Evolutionary conservation across 805 yeast species (phyloP).

Genomic region (Blastobotrys americana): DNA sequence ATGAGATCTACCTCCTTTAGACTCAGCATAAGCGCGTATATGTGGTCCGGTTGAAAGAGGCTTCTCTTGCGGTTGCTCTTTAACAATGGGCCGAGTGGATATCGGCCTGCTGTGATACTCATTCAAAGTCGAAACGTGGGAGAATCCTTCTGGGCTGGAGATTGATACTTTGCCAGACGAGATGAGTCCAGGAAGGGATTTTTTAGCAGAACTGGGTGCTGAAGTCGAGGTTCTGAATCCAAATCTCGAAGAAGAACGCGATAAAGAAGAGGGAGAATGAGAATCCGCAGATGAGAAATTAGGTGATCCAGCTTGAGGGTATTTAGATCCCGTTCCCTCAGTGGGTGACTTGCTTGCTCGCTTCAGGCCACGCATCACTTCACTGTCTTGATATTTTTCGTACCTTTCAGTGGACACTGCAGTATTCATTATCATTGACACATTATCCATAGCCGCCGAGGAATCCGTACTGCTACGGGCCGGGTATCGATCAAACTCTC

Average conservation of each 20-base stretch:
- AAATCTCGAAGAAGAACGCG: background rate
- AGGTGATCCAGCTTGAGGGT: too few species aligned
- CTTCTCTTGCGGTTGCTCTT: background rate
- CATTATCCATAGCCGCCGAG: slow-evolving; percentile 1
- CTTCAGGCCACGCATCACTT: too few species aligned
- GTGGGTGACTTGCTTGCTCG: background rate
- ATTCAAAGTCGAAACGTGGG: background rate
- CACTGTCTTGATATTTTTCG: background rate
- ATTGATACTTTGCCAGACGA: slow-evolving; percentile 1
- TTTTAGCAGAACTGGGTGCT: background rate
- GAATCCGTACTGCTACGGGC: background rate
- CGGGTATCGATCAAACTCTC: slow-evolving; percentile 8
- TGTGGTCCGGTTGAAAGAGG: background rate
- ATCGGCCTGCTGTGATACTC: background rate
- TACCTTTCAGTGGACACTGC: background rate
- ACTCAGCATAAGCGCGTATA: background rate
- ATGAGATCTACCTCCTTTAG: background rate
- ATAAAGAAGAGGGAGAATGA: background rate
- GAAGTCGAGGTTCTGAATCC: background rate
- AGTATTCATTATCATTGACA: slow-evolving; percentile 5
- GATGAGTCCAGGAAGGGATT: background rate
- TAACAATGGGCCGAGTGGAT: background rate
- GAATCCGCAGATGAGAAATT: too few species aligned
- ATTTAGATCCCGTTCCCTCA: background rate
- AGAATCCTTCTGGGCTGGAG: slow-evolving; percentile 8